These are phyloP conservation scores for Ophiostoma sp. DNA, from an alignment of 2,329 filamentous ascomycete species.

Conservation along the genomic window DNA sequence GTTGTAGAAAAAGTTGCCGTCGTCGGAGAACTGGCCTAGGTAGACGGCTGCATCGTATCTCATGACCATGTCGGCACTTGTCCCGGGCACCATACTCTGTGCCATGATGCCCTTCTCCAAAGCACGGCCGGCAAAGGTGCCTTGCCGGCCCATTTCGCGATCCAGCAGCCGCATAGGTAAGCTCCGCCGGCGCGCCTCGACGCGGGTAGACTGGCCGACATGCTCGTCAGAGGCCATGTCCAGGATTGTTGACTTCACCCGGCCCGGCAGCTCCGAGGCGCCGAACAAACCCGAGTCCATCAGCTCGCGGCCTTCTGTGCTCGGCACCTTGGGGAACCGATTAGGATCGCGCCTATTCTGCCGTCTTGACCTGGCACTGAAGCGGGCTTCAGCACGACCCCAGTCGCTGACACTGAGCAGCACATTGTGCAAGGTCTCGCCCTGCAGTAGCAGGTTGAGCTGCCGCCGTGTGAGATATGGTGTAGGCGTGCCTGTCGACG, in stretches of 20 bases:
- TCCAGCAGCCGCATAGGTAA: conserved; percentile 69
- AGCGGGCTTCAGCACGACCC: conserved; percentile 29
- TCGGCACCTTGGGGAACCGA: conserved; percentile 78
- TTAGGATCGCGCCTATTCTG: conserved; percentile 48
- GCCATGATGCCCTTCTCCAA: conserved; percentile 61
- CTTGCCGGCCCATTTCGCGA: conserved; percentile 71
- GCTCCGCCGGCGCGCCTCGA: conserved; percentile 33
- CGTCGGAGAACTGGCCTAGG: conserved; percentile 92
- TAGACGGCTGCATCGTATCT: conserved; percentile 84
- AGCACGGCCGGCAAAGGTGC: conserved; percentile 35
- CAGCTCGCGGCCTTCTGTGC: conserved; percentile 65
- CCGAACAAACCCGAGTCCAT: conserved; percentile 84
- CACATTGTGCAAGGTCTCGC: conserved; percentile 27
- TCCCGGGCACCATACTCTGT: conserved; percentile 70
- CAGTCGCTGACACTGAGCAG: conserved; percentile 23
- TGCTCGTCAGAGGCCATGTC: conserved; percentile 18
- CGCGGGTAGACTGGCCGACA: conserved; percentile 24
- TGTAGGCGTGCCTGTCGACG: not conserved
- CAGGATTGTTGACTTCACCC: conserved; percentile 4
- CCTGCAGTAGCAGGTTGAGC: conserved; percentile 28
- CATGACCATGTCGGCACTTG: conserved; percentile 76
- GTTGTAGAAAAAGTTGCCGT: conserved; percentile 95
- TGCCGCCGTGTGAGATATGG: conserved; percentile 25
- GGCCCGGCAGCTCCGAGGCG: conserved; percentile 48
- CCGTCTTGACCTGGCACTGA: conserved; percentile 30